phyloP scores from a whole-genome alignment of 2,329 filamentous ascomycete species.

The Aspergillus phoenicis region DNA sequence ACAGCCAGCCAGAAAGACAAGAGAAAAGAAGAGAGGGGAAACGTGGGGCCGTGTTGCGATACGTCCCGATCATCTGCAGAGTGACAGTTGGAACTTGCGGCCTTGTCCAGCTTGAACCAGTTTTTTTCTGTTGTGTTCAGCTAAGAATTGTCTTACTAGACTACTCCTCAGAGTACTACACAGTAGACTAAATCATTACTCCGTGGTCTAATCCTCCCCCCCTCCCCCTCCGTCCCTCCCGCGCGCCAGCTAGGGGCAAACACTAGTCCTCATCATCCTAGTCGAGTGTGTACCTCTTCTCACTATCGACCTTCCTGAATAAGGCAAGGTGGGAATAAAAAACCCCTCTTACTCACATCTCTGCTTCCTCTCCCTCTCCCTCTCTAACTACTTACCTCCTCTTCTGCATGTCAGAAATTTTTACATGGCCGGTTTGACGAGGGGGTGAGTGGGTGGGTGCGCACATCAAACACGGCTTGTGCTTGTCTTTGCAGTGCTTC shows the following conservation, averaged over 20 bases:
- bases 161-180: too few species aligned
- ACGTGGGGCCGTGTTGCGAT: constrained; percentile 16
- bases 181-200: neutral
- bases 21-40: constrained; percentile 2
- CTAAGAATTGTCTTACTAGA: too few species aligned
- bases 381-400: neutral
- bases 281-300: neutral
- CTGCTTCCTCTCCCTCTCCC: too few species aligned
- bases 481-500: too few species aligned
- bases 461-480: neutral
- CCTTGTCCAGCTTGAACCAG: too few species aligned
- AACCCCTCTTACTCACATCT: neutral
- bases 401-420: neutral
- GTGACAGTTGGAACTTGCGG: constrained; percentile 14
- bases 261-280: neutral
- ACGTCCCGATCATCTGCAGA: constrained; percentile 20
- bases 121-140: too few species aligned
- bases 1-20: too few species aligned
- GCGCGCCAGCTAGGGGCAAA: neutral
- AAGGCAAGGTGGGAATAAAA: neutral
- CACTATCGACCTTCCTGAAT: constrained; percentile 2
- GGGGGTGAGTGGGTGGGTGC: neutral
- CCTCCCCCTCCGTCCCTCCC: neutral
- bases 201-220: neutral
- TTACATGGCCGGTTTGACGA: neutral